Conservation (phyloP, 23 red algal genomes). For the Agarophyton chilense region DNA sequence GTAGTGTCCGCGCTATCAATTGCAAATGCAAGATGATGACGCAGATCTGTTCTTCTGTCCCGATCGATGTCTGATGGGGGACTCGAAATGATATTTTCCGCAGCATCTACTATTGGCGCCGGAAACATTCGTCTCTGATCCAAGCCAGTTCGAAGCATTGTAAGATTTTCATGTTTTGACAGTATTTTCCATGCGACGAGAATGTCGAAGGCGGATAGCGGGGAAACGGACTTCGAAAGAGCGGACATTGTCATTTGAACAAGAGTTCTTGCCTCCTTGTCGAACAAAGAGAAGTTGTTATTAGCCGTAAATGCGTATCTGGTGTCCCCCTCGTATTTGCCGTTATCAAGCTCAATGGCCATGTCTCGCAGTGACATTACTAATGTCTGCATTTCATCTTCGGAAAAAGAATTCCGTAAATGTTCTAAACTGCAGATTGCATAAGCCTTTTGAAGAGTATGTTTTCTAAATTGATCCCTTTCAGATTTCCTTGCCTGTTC, state of each 20-base stretch:
- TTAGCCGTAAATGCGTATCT: conserved; percentile 1
- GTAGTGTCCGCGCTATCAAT: conserved; percentile 78
- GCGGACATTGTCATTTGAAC: conserved; percentile 37
- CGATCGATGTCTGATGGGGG: conserved; percentile 26
- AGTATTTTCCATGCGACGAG: conserved; percentile 54
- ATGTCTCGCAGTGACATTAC: conserved; percentile 10
- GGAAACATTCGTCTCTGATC: conserved; percentile 27
- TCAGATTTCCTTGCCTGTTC: neutral
- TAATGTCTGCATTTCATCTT: conserved; percentile 15
- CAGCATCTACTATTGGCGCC: neutral
- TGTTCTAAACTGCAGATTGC: conserved; percentile 11
- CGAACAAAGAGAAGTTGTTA: conserved; percentile 13
- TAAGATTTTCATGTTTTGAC: conserved; percentile 64
- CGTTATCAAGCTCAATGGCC: conserved; percentile 38
- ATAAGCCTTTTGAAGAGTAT: conserved; percentile 27
- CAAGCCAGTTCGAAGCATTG: conserved; percentile 26
- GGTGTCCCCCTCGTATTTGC: neutral
- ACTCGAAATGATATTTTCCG: conserved; percentile 4
- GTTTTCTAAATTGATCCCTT: conserved; percentile 6
- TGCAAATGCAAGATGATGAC: conserved; percentile 55
- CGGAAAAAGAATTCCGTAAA: conserved; percentile 9
- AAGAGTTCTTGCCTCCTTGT: conserved; percentile 13
- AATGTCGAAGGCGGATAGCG: conserved; percentile 44
- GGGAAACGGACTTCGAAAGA: conserved; percentile 30
- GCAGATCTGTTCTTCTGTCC: conserved; percentile 45